Base-by-base conservation (phyloP, 768 basidiomycete genomes). In the Clavulina sp. region DNA sequence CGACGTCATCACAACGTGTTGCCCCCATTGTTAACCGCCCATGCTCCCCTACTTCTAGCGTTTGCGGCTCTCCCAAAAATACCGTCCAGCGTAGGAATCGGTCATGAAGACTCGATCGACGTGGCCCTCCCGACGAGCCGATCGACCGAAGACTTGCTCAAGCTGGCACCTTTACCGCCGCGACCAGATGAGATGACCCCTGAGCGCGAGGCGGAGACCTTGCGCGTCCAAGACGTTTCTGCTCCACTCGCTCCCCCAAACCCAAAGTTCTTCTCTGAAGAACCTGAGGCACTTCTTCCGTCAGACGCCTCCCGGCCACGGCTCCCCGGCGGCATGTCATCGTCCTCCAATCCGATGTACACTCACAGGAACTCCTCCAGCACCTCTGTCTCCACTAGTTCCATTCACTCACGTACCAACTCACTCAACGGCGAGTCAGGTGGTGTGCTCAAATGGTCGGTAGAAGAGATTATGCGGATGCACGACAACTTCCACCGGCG, bases 401-500 rank as follows among this genome's bases (percentile, higher is more conserved):
- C n/a, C n/a, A n/a, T n/a, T n/a, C n/a, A n/a, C n/a, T n/a, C n/a
- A n/a, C n/a, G n/a, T n/a, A n/a, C n/a, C n/a, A n/a, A n/a, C n/a
- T n/a, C n/a, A n/a, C n/a, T n/a, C n/a, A n/a, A n/a, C n/a, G n/a
- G n/a, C n/a, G n/a, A n/a, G n/a, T n/a, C n/a, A n/a, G n/a, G n/a
- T n/a, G n/a, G n/a, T n/a, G n/a, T n/a, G n/a, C n/a, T n/a, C n/a
- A n/a, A n/a, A n/a, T n/a, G n/a, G n/a, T n/a, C n/a, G n/a, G n/a
- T n/a, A n/a, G n/a, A n/a, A n/a, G n/a, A n/a, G n/a, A n/a, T n/a
- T n/a, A n/a, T n/a, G n/a, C n/a, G n/a, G n/a, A n/a, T 81, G 49
- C 81, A 89, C 56, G 69, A 70, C 9, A 92, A 91, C 58, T 71
- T 93, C 3, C 83, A 88, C 60, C 63, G 71, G 4, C 77, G 89